Evolutionary conservation across 495 filamentous ascomycete genomes (phyloP).

Genomic region (Penicillium angulare): DNA sequence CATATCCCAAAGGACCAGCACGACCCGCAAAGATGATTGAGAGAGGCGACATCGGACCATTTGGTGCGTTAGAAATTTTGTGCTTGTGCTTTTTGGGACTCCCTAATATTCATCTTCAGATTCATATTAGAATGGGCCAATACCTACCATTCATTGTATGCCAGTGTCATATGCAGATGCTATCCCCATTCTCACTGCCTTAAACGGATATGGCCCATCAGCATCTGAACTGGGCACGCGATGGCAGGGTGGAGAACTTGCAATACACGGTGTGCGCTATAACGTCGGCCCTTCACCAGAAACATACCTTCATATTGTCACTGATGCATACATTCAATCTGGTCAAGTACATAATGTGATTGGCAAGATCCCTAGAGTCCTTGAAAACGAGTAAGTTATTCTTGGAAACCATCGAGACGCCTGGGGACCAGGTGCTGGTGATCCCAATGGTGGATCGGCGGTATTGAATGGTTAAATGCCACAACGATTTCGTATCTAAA

Average conservation of each 20-base stretch:
- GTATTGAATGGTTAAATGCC: conserved; percentile 65
- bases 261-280: conserved; percentile 72
- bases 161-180: conserved; percentile 80
- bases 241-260: conserved; percentile 62
- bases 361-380: conserved; percentile 76
- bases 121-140: background rate
- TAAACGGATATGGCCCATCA: conserved; percentile 72
- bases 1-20: background rate
- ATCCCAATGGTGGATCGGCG: conserved; percentile 74
- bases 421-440: conserved; percentile 71
- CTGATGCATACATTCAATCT: conserved; percentile 70
- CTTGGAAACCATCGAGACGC: conserved; percentile 84
- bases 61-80: conserved; percentile 58
- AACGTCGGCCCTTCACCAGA: conserved; percentile 72
- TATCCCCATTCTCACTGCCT: conserved; percentile 69
- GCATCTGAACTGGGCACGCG: conserved; percentile 62
- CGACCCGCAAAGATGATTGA: background rate
- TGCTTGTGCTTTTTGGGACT: conserved; percentile 63
- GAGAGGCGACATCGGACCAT: background rate
- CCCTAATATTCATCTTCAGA: background rate
- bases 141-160: conserved; percentile 67
- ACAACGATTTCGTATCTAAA: conserved; percentile 63
- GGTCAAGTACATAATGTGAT: conserved; percentile 82
- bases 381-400: conserved; percentile 68
- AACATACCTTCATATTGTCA: conserved; percentile 66